Conservation (phyloP, 2,329 filamentous ascomycete genomes). For the Macrophomina pseudophaseolina region DNA sequence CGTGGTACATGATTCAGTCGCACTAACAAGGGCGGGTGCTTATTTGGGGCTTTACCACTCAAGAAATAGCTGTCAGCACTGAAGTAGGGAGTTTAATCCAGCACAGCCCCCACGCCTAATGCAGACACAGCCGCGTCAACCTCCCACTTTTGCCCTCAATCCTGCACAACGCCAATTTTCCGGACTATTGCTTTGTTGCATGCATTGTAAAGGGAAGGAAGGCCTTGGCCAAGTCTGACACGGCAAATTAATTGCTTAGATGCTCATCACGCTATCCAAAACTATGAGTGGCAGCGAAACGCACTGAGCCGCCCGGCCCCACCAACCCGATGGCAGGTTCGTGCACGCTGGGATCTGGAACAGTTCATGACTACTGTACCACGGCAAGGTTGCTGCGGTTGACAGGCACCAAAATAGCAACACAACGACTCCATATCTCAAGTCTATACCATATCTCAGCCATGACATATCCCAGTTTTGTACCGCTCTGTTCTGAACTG, state of each 20-base stretch:
- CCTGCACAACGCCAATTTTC: neutral
- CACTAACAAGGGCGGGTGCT: neutral
- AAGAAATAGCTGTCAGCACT: neutral
- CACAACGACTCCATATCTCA: neutral
- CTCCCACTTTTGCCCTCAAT: no score
- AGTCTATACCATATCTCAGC: neutral
- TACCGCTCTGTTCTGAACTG: neutral
- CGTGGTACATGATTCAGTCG: neutral
- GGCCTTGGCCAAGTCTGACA: neutral
- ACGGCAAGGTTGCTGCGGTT: neutral
- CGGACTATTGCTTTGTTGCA: neutral
- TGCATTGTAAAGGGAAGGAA: neutral
- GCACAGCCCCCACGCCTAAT: no score
- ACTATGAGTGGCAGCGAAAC: neutral
- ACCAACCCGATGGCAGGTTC: neutral
- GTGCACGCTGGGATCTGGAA: neutral
- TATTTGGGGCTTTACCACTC: neutral
- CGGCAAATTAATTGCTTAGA: neutral
- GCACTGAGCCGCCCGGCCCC: constrained; percentile 7
- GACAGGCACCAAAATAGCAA: constrained; percentile 1
- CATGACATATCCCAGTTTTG: constrained; percentile 2
- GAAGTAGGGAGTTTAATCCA: no score
- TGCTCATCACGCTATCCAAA: neutral
- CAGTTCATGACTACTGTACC: no score
- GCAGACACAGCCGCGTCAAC: no score